These are phyloP conservation scores for Didymella arachidicola DNA, from an alignment of 2,329 filamentous ascomycete genomes.

Conservation along the genomic window DNA sequence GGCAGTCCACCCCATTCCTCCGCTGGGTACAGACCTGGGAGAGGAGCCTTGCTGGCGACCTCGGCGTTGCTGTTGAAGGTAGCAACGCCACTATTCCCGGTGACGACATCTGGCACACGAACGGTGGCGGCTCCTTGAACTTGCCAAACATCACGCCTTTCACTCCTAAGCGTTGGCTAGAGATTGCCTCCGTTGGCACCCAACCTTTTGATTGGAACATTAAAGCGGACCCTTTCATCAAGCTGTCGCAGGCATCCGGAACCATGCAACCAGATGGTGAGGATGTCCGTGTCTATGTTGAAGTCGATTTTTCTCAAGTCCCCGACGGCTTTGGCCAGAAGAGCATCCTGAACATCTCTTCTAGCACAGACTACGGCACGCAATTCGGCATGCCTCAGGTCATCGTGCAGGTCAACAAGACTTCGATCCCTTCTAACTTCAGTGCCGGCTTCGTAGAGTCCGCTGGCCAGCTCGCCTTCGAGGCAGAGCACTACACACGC, in stretches of 20 bases:
- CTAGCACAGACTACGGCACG: conserved; percentile 50
- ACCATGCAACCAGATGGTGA: conserved; percentile 41
- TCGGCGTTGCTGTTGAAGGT: conserved; percentile 71
- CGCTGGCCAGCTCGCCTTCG: conserved; percentile 45
- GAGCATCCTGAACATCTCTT: conserved; percentile 46
- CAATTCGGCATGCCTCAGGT: conserved; percentile 42
- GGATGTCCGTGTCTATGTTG: conserved; percentile 49
- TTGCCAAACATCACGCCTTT: conserved; percentile 45
- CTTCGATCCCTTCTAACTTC: conserved; percentile 42
- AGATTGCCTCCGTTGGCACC: conserved; percentile 48
- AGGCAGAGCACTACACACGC: conserved; percentile 51
- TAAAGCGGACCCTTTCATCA: conserved; percentile 49
- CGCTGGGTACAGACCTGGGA: conserved; percentile 66
- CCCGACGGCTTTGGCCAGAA: conserved; percentile 37
- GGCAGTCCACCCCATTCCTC: conserved; percentile 70
- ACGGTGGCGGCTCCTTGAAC: conserved; percentile 51
- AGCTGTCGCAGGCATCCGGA: conserved; percentile 43
- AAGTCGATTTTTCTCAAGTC: conserved; percentile 47
- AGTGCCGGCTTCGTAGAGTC: conserved; percentile 48
- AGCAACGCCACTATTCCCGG: conserved; percentile 72
- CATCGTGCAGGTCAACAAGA: conserved; percentile 48
- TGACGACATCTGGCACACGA: conserved; percentile 67
- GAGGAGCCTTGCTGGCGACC: conserved; percentile 66
- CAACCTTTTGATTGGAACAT: conserved; percentile 47
- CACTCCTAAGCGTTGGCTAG: conserved; percentile 47